Percentiles rank a stretch among this genome's conserved stretches.
phyloP scores from a whole-genome alignment of 2,329 filamentous ascomycete species.

The Ophiostoma himal-ulmi region DNA sequence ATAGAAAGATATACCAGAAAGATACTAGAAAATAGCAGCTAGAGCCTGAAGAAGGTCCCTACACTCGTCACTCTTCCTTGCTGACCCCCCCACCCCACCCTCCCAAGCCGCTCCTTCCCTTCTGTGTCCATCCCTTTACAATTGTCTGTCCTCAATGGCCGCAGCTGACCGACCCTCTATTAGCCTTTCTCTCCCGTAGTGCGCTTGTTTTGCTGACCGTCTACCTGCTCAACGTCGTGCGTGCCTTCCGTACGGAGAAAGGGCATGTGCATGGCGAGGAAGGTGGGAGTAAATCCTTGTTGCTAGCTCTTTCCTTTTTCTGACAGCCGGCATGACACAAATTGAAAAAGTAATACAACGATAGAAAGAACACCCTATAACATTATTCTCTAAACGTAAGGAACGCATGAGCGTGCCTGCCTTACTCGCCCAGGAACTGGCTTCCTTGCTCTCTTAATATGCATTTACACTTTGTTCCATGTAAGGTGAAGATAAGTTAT shows the following conservation, averaged over 20 bases:
- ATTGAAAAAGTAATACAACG: too few relatives aligned
- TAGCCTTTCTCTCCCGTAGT: too few relatives aligned
- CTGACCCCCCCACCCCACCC: slow-evolving; percentile 4
- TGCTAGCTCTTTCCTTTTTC: not conserved
- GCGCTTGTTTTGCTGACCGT: not conserved
- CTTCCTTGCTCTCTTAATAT: too few relatives aligned
- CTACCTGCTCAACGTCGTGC: not conserved
- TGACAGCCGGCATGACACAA: too few relatives aligned
- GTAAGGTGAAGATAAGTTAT: not conserved
- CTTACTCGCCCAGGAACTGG: not conserved
- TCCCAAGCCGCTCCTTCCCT: slow-evolving; percentile 3
- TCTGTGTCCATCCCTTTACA: not conserved
- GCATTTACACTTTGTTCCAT: too few relatives aligned
- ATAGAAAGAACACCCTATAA: not conserved
- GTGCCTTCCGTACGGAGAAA: not conserved
- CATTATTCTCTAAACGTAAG: not conserved
- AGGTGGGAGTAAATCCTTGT: not conserved
- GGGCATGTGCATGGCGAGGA: too few relatives aligned
- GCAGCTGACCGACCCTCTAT: not conserved
- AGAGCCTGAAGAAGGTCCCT: not conserved
- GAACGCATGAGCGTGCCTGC: not conserved
- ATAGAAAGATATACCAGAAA: not conserved
- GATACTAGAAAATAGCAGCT: not conserved
- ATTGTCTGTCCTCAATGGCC: not conserved
- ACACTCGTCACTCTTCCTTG: slow-evolving; percentile 7